Base-by-base conservation (phyloP, 345 rosid species). In the Hibiscus syriacus region DNA sequence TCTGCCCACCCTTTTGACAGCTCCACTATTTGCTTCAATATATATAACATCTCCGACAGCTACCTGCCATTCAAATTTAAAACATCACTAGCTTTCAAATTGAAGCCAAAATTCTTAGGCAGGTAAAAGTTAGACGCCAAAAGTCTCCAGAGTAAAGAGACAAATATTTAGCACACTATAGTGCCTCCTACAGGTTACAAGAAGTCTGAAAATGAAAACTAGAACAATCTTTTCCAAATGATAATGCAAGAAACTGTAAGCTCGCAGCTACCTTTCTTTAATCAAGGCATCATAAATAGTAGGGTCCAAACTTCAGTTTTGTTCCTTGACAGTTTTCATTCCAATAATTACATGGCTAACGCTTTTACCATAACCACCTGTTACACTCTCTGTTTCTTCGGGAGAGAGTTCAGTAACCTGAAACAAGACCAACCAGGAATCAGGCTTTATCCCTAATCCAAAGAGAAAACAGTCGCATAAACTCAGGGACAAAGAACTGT, bases 31-130 rank as follows among this genome's bases (percentile, higher is more conserved):
- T 64, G 98, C 92, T 83, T 94, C 99, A 46, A 94, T 85, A 79
- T 94, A 94, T 67, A 94, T 91, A 63, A 94, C 98, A 89, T 94
- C 99, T 45, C 99, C 98, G 52, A 87, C 99, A 67, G 96, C 98
- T 16, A 94, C 96, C 99, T 89, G 82, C 50, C 67, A 59, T 58
- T 56, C n/a, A n/a, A n/a, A n/a, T n/a, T n/a, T n/a, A n/a, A n/a
- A n/a, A n/a, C n/a, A n/a, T n/a, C n/a, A n/a, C n/a, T n/a, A n/a
- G n/a, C n/a, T n/a, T n/a, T n/a, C 54, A 49, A 49, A 49, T 19
- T 2, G 54, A 49, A 46, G 63, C 32, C 23, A 55, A 61, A 23
- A 60, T 45, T 5, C 14, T 19, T 5, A 52, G 16, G 36, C 66
- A 19, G 20, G 26, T 30, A n/a, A 23, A 46, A 11, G 22, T 65